Evolutionary conservation across 306 rosid genomes (phyloP), one percentile per base, ranked within the genome.

Genomic region (Hylodesmum podocarpum): DNA sequence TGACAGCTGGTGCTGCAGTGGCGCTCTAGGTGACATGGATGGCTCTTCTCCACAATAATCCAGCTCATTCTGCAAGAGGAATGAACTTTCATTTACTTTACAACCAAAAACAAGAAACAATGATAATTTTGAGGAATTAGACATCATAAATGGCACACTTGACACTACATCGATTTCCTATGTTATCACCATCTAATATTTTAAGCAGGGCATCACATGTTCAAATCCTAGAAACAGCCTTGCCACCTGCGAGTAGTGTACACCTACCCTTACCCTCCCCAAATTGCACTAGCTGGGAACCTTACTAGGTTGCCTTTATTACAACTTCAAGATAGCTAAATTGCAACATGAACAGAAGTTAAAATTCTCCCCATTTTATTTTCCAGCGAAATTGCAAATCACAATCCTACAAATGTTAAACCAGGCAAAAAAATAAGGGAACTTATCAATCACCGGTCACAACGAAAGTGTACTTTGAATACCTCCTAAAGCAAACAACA

Each of bases 41-140:
- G 89, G 91, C 79, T 91, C 97, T 74, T 91, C 96, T 72, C 89
- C 97, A 72, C 89, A 72, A 66, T 75, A 86, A 65, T 91, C 97
- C 53, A 91, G 25, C 87, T 89, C 97, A 75, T 87, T 87, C 97
- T 91, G 83, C 81, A 78, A 72, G 59, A 58, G 12, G 49, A 53
- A 55, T 44, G 55, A 31, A 21, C 22, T 65, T 79, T 34, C 19
- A 70, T 33, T 50, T 50, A 24, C 15, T 9, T n/a, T 33, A 49
- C 53, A 15, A 39, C 46, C 39, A 16, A 47, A 43, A 54, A 40
- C 70, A 64, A 28, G 36, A 72, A 37, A 44, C 34, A 64, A 15
- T 36, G 22, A 66, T 24, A 1, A 24, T 53, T 25, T 51, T 33
- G 50, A 66, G 22, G 36, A 49, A 51, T 11, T 6, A 41, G 53